Percentiles rank a stretch among this genome's conserved stretches.
Conservation (phyloP, 2,329 filamentous ascomycete species). For the Fusarium sterilihyphosum region DNA sequence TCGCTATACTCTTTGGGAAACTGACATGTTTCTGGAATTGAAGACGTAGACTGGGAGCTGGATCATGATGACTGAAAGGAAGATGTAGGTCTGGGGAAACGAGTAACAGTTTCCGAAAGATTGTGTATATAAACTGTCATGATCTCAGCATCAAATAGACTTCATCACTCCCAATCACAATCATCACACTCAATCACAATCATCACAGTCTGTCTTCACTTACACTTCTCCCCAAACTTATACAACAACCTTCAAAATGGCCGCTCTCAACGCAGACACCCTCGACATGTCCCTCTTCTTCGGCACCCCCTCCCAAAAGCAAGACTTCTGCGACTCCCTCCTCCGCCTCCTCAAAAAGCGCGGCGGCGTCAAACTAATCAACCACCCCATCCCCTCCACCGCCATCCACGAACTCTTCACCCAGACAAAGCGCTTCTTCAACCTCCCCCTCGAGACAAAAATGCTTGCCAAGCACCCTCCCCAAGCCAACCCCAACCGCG, state of each 20-base stretch:
- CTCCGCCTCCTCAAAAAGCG: conserved; percentile 37
- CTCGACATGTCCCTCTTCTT: conserved; percentile 46
- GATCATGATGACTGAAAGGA: background rate
- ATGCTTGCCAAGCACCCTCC: conserved; percentile 46
- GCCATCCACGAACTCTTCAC: conserved; percentile 38
- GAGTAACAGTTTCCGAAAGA: conserved; percentile 27
- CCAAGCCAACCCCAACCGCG: conserved; percentile 49
- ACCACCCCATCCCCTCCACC: conserved; percentile 39
- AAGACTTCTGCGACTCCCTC: conserved; percentile 38
- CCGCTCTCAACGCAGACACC: conserved; percentile 29
- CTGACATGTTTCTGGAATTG: background rate
- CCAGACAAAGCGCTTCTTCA: conserved; percentile 46
- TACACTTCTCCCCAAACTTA: background rate
- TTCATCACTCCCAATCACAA: background rate
- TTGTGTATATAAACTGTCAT: conserved; percentile 10
- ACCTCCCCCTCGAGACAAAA: conserved; percentile 45
- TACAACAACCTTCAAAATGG: conserved; percentile 5
- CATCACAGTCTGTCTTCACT: background rate
- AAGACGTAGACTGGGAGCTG: background rate
- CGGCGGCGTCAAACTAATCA: conserved; percentile 41
- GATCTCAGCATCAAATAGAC: background rate
- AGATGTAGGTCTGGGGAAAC: background rate
- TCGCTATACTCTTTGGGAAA: background rate
- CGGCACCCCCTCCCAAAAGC: conserved; percentile 38
- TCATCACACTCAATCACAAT: background rate